Evolutionary conservation across 148 eudicot species (phyloP), one percentile per base, ranked within the genome.

Genomic region (Chenopodium berlandieri): DNA sequence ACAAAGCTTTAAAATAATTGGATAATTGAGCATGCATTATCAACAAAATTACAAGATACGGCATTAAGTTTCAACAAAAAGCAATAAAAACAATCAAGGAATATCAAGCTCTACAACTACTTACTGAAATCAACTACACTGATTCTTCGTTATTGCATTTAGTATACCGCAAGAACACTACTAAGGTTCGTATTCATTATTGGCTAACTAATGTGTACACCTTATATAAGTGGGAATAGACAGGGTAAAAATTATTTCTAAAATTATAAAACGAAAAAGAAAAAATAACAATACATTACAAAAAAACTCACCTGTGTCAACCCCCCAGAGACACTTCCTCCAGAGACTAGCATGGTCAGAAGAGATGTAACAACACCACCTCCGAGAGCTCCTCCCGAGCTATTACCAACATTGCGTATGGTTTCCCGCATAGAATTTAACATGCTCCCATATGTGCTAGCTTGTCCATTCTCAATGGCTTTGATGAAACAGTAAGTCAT

Each of bases 401-500:
- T 81, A 70, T 60, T 63, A 25, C 92, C 93, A 17, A 82, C 86
- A 65, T 75, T 84, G 22, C 92, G 88, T 79, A 97, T 87, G 71
- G 97, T 91, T 77, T 85, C 16, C 75, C 98, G 90, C 98, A 97
- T 94, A 56, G 99, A 87, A 77, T 63, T 92, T 76, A 97, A 81
- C 67, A 97, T 77, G 83, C 88, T 89, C 50, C 99, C 99, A 78
- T 97, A 97, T 58, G 99, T 97, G 75, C 90, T 82, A 46, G 84
- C 95, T 73, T 91, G 97, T 48, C 95, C 97, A 75, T 88, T 91
- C 88, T 97, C 98, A 64, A 97, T 91, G 65, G 99, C 98, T 87
- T 92, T 93, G 85, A 97, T 94, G 73, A 97, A 97, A 82, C 96
- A 92, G 86, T 86, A 94, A 25, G 99, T 97, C 99, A 97, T 97